phyloP scores from a whole-genome alignment of 2,329 filamentous ascomycete genomes.

The Chrysosporium keratinophilum region DNA sequence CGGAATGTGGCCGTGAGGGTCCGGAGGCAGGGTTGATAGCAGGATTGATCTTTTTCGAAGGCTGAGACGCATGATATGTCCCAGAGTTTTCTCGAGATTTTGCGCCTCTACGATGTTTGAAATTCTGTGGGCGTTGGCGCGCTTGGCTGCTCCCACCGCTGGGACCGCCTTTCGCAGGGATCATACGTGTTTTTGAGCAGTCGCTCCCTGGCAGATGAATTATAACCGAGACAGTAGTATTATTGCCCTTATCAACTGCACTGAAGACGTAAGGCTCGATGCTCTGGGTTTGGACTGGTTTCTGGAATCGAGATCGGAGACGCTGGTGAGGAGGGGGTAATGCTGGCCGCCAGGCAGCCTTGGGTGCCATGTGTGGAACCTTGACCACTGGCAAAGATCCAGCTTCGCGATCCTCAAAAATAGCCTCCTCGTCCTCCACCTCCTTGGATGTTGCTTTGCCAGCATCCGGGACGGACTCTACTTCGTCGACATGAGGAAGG shows the following conservation, averaged over 20 bases:
- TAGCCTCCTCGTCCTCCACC: constrained; percentile 68
- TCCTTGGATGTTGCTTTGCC: constrained; percentile 50
- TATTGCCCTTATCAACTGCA: constrained; percentile 29
- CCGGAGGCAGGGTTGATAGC: constrained; percentile 1
- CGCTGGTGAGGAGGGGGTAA: constrained; percentile 27
- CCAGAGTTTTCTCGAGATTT: constrained; percentile 33
- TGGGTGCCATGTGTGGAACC: constrained; percentile 53
- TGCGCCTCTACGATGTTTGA: constrained; percentile 25
- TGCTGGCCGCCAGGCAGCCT: constrained; percentile 53
- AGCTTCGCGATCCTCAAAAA: constrained; percentile 72
- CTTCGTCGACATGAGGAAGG: constrained; percentile 43
- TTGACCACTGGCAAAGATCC: constrained; percentile 63
- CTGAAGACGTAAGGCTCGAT: constrained; percentile 37
- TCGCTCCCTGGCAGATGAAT: constrained; percentile 42
- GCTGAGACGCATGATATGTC: constrained; percentile 28
- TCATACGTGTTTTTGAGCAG: constrained; percentile 33
- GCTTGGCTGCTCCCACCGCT: constrained; percentile 15
- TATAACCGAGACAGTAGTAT: constrained; percentile 29
- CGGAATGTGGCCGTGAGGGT: not conserved
- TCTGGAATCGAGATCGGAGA: constrained; percentile 40
- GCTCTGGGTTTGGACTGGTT: constrained; percentile 45
- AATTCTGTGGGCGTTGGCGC: constrained; percentile 21
- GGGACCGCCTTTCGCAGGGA: constrained; percentile 26
- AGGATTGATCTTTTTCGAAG: constrained; percentile 13
- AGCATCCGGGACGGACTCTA: constrained; percentile 30